Conservation (phyloP, 2,329 filamentous ascomycete genomes). For the Ophiosphaerella narmari region DNA sequence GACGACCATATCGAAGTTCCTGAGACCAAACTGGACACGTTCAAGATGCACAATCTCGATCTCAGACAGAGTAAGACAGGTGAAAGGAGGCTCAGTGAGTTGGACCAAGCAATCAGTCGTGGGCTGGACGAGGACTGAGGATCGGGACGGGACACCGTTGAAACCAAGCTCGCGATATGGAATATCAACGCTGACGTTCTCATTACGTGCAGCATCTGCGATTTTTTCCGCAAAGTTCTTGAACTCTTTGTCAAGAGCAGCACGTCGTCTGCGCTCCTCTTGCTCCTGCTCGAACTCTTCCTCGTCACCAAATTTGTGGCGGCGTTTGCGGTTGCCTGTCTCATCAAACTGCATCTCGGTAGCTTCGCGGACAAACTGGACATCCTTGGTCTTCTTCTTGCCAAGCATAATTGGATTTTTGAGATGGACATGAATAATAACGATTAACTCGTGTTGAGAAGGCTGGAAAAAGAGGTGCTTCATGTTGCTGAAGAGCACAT, state of each 20-base stretch:
- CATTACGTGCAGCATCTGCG: constrained; percentile 88
- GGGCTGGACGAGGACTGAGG: constrained; percentile 92
- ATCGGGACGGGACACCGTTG: constrained; percentile 93
- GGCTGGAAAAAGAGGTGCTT: constrained; percentile 99
- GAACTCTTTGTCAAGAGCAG: constrained; percentile 94
- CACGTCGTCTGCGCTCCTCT: constrained; percentile 87
- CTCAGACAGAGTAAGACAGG: constrained; percentile 92
- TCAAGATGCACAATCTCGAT: constrained; percentile 96
- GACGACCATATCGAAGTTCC: constrained; percentile 98
- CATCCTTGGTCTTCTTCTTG: constrained; percentile 98
- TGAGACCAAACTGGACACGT: constrained; percentile 91
- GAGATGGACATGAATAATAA: constrained; percentile 96
- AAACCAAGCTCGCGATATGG: constrained; percentile 96
- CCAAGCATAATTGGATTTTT: constrained; percentile 98
- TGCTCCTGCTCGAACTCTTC: constrained; percentile 99
- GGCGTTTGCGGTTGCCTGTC: constrained; percentile 95
- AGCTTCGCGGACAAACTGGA: constrained; percentile 97
- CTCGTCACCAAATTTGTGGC: constrained; percentile 96
- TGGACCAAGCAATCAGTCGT: constrained; percentile 97
- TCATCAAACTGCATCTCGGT: constrained; percentile 99
- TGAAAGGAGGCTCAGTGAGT: constrained; percentile 94
- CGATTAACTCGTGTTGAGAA: constrained; percentile 92
- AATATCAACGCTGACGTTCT: constrained; percentile 92
- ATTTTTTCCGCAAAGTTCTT: constrained; percentile 97
- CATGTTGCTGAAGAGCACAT: constrained; percentile 96